Conservation (phyloP, 345 rosid genomes). For the Dipteronia dyeriana region DNA sequence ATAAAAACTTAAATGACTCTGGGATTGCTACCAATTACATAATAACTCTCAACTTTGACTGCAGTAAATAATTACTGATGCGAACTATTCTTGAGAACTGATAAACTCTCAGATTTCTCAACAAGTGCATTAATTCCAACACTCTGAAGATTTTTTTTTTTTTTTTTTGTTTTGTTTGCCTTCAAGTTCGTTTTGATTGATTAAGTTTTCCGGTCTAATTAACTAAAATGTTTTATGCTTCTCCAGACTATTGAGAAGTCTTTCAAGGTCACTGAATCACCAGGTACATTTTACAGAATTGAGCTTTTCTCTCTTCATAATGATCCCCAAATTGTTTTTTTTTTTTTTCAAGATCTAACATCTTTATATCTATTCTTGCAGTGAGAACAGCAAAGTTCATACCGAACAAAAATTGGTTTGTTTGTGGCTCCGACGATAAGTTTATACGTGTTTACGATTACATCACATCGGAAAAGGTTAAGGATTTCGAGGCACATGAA, state of each 20-base stretch:
- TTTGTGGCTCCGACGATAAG: constrained; percentile 96
- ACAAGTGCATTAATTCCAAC: no score
- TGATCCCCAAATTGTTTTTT: not conserved
- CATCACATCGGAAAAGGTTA: constrained; percentile 88
- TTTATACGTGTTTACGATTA: constrained; percentile 86
- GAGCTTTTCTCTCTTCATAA: constrained; percentile 11
- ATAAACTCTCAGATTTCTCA: no score
- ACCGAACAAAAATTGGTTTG: constrained; percentile 88
- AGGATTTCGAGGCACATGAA: constrained; percentile 95
- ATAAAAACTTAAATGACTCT: no score
- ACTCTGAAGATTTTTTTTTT: no score
- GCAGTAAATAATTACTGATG: no score
- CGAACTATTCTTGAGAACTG: no score
- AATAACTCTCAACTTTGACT: no score
- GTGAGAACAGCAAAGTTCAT: constrained; percentile 96
- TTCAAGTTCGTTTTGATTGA: no score
- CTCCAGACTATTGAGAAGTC: constrained; percentile 81
- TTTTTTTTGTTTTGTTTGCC: no score
- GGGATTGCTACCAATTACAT: no score
- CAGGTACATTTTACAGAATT: constrained; percentile 52
- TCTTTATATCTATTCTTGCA: constrained; percentile 34
- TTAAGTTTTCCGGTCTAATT: no score
- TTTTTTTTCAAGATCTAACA: constrained; percentile 1
- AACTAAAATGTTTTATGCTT: not conserved
- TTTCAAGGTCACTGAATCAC: constrained; percentile 83